A percentile compares a stretch with the other conserved stretches of the same genome.
These are phyloP conservation scores for Geosmithia morbida DNA, from an alignment of 2,329 filamentous ascomycete genomes.

Conservation along the genomic window DNA sequence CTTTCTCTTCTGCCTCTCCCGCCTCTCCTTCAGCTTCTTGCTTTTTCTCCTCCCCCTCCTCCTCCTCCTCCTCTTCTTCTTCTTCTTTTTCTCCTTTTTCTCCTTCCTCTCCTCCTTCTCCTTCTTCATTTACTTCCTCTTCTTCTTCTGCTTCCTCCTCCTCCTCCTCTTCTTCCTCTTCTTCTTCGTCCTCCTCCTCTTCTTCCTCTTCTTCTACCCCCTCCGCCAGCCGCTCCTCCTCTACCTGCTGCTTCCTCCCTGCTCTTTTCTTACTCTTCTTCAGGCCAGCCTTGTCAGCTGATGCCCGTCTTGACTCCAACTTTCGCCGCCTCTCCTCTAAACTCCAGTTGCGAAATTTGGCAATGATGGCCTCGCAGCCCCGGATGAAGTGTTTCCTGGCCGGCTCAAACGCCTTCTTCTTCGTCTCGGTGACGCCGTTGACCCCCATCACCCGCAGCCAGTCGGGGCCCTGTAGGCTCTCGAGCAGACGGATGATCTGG, in stretches of 20 bases:
- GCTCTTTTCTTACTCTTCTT: slow-evolving; percentile 13
- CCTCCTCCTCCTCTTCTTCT: slow-evolving; percentile 12
- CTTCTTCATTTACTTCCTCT: too few species aligned
- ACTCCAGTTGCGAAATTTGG: slow-evolving; percentile 81
- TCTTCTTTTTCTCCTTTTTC: slow-evolving; percentile 17
- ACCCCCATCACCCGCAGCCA: slow-evolving; percentile 91
- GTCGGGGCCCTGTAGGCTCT: slow-evolving; percentile 77
- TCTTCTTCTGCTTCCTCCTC: slow-evolving; percentile 9
- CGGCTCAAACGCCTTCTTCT: slow-evolving; percentile 75
- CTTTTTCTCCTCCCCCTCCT: slow-evolving; percentile 3
- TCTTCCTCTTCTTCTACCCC: slow-evolving; percentile 11
- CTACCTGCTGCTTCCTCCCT: slow-evolving; percentile 2
- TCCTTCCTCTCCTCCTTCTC: slow-evolving; percentile 14
- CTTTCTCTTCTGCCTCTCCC: slow-evolving; percentile 7
- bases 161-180: not conserved
- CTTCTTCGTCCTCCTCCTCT: slow-evolving; percentile 14
- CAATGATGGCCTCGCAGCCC: slow-evolving; percentile 67
- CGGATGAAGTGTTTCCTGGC: slow-evolving; percentile 74
- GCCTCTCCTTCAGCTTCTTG: too few species aligned
- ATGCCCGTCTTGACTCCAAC: slow-evolving; percentile 52
- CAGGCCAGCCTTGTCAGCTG: slow-evolving; percentile 15
- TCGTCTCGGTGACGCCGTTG: slow-evolving; percentile 68
- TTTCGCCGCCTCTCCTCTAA: slow-evolving; percentile 79
- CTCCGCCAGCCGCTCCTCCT: slow-evolving; percentile 7
- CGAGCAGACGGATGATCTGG: slow-evolving; percentile 51